Conservation (phyloP, 495 filamentous ascomycete genomes). For the Glutinoglossum americanum region DNA sequence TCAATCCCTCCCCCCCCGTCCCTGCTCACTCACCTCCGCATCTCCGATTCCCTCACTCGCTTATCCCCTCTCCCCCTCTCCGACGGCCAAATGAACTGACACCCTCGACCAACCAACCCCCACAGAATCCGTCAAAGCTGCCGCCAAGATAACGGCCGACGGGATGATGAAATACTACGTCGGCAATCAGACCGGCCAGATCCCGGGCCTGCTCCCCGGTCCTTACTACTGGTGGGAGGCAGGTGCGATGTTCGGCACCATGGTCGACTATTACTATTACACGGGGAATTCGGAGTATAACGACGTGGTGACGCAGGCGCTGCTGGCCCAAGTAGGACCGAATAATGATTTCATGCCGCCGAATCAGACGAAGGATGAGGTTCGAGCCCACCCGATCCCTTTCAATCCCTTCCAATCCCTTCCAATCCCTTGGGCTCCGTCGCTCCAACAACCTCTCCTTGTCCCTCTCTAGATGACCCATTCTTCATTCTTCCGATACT, state of each 20-base stretch:
- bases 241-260: slow-evolving; percentile 38
- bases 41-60: too few relatives aligned
- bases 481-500: not conserved
- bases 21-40: too few relatives aligned
- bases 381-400: slow-evolving; percentile 1
- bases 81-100: not conserved
- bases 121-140: slow-evolving; percentile 41
- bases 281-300: slow-evolving; percentile 44
- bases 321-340: slow-evolving; percentile 35
- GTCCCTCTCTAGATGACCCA: not conserved
- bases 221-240: slow-evolving; percentile 59
- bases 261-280: slow-evolving; percentile 48
- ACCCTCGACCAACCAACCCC: not conserved
- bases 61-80: not conserved
- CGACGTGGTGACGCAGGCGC: slow-evolving; percentile 26
- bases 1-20: not conserved
- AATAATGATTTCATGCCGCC: slow-evolving; percentile 36
- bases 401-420: too few relatives aligned
- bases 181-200: slow-evolving; percentile 39
- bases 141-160: slow-evolving; percentile 33
- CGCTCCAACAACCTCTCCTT: too few relatives aligned
- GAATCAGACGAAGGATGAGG: slow-evolving; percentile 36
- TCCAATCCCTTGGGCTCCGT: too few relatives aligned
- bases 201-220: slow-evolving; percentile 31
- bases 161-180: slow-evolving; percentile 52